A percentile compares a stretch with the other conserved stretches of the same genome.
Evolutionary conservation across 2,329 filamentous ascomycete genomes (phyloP).

Genomic region (Ophiocordyceps camponoti-leonardi): DNA sequence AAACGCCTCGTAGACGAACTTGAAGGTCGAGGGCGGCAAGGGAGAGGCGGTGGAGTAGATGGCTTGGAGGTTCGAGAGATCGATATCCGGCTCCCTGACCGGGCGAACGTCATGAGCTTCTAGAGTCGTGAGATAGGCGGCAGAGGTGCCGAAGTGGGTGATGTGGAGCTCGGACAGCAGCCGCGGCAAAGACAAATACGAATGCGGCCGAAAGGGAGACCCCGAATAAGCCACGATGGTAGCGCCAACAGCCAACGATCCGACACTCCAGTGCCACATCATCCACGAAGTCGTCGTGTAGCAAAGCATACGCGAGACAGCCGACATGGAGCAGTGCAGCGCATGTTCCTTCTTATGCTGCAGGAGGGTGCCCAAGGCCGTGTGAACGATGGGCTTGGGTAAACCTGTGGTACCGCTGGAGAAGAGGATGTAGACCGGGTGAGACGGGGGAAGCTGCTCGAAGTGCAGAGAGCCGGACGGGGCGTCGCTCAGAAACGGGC

Average conservation of each 20-base stretch:
- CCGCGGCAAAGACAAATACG: constrained; percentile 64
- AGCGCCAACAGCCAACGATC: constrained; percentile 64
- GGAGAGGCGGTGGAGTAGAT: constrained; percentile 93
- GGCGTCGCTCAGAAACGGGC: constrained; percentile 23
- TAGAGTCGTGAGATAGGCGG: constrained; percentile 80
- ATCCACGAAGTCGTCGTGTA: constrained; percentile 96
- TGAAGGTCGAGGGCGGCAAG: constrained; percentile 80
- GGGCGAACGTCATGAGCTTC: constrained; percentile 59
- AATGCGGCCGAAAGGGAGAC: constrained; percentile 68
- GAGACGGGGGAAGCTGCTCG: constrained; percentile 63
- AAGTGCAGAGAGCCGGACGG: constrained; percentile 40
- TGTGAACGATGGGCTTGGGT: constrained; percentile 91
- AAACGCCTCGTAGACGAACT: constrained; percentile 75
- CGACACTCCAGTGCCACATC: constrained; percentile 99
- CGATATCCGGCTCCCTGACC: constrained; percentile 29
- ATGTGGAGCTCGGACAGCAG: constrained; percentile 68
- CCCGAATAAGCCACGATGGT: constrained; percentile 84
- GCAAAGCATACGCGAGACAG: constrained; percentile 66
- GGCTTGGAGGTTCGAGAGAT: constrained; percentile 52
- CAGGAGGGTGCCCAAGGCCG: constrained; percentile 71
- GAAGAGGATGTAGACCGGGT: constrained; percentile 88
- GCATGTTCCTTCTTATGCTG: constrained; percentile 96
- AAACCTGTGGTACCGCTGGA: constrained; percentile 75
- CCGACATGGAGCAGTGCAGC: constrained; percentile 66
- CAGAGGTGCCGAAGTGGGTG: constrained; percentile 88